Percentiles rank a stretch among this genome's conserved stretches.
Conservation (phyloP, 2,329 filamentous ascomycete species). For the Penicillium sp. region DNA sequence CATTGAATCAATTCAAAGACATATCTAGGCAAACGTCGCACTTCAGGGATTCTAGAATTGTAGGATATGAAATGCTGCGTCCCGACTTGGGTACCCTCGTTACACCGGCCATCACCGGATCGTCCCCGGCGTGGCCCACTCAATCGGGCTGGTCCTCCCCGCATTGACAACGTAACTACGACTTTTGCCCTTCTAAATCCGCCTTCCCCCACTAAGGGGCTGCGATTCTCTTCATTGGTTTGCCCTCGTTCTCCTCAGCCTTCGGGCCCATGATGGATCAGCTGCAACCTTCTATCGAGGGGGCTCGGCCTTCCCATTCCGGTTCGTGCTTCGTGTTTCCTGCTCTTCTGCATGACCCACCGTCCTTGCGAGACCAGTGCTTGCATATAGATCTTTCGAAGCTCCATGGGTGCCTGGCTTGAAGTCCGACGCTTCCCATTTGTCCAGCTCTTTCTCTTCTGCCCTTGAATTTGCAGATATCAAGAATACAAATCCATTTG, state of each 20-base stretch:
- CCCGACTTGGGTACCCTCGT: conserved; percentile 2
- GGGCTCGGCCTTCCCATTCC: conserved; percentile 23
- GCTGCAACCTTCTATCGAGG: conserved; percentile 17
- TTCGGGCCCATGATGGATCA: conserved; percentile 26
- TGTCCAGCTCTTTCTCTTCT: background rate
- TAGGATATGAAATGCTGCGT: too few relatives aligned
- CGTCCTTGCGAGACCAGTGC: background rate
- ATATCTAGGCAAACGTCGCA: too few relatives aligned
- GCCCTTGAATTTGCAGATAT: too few relatives aligned
- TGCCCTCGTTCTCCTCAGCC: conserved; percentile 11
- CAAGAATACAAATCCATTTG: background rate
- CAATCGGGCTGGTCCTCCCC: conserved; percentile 25
- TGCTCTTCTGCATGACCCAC: background rate
- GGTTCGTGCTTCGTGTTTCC: conserved; percentile 16
- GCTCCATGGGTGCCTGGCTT: too few relatives aligned
- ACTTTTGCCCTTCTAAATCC: conserved; percentile 23
- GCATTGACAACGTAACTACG: conserved; percentile 21
- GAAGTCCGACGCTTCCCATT: background rate
- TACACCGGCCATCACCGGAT: conserved; percentile 22
- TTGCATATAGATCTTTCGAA: too few relatives aligned
- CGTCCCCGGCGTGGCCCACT: conserved; percentile 7
- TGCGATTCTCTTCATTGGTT: conserved; percentile 12
- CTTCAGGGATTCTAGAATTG: too few relatives aligned
- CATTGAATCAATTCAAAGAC: background rate
- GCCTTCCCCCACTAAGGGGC: conserved; percentile 2